Base-by-base conservation (phyloP, 2,329 filamentous ascomycete genomes). In the Fonsecaea monophora region DNA sequence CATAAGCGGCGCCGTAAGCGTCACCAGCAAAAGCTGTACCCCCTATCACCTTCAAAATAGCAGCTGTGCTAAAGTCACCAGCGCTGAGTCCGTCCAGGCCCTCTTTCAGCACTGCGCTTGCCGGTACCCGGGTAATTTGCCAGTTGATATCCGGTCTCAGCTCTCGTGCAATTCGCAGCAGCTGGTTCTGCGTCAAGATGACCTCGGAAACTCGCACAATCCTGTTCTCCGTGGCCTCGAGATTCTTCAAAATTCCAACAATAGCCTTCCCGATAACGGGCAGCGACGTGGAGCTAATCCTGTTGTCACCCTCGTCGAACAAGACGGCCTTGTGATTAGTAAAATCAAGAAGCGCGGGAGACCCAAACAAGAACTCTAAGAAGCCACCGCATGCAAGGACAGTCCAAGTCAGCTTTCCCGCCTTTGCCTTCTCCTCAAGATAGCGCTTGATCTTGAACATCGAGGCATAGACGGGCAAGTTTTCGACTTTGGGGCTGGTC, bases 151-250 rank as follows among this genome's bases (percentile, higher is more conserved):
- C 45, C 18, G 64, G 74, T 34, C 74, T 65, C 71, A 81, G 77
- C 64, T 83, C 82, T 75, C 90, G 85, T 1, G 85, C 77, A 0
- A 81, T 74, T 12, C 77, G 75, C 1, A 90, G 73, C 1, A 91
- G 75, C 69, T 89, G 81, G 18, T 85, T 85, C 75, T 89, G 87
- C 1, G 84, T 83, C 0, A 84, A 82, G 38, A 82, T 83, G 70
- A 89, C 86, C 0, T 84, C 87, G 2, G 85, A 82, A 13, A 89
- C 77, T 58, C 81, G 82, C 35, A 90, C 75, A 74, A 87, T 86
- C 67, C 84, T 80, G 74, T 90, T 90, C 40, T 80, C 82, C 0
- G 86, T 89, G 64, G 81, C 77, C 1, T 81, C 79, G 0, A 83
- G 80, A 45, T 76, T 81, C 72, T 78, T 78, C 15, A 90, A 75